phyloP scores from a whole-genome alignment of 2,329 filamentous ascomycete species.

The Clarireedia monteithiana region DNA sequence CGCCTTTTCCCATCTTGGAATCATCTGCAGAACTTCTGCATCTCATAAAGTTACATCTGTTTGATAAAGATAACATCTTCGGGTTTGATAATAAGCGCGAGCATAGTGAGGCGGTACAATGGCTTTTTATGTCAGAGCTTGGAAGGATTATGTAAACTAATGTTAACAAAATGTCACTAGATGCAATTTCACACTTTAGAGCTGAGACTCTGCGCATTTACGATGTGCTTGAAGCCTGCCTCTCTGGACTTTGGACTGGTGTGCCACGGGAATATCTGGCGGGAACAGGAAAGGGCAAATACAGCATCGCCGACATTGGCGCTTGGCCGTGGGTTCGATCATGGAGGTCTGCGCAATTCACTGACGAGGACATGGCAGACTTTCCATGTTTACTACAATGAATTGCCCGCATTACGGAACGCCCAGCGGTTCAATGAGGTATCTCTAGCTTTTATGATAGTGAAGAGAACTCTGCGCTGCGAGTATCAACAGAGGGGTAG shows the following conservation, averaged over 20 bases:
- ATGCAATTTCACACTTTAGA: conserved; percentile 42
- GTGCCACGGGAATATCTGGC: conserved; percentile 43
- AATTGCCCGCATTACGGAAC: conserved; percentile 41
- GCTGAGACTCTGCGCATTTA: conserved; percentile 45
- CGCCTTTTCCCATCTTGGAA: conserved; percentile 44
- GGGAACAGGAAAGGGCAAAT: conserved; percentile 45
- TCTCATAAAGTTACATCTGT: conserved; percentile 32
- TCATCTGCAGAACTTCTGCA: conserved; percentile 47
- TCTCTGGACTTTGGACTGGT: conserved; percentile 43
- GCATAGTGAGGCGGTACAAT: conserved; percentile 40
- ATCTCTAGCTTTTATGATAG: not conserved
- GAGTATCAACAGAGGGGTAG: not conserved
- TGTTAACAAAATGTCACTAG: conserved; percentile 1
- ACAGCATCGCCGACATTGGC: conserved; percentile 44
- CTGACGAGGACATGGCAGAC: conserved; percentile 39
- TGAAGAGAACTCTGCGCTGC: not conserved
- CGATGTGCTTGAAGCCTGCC: conserved; percentile 44
- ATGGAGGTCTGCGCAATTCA: conserved; percentile 37
- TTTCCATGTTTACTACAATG: conserved; percentile 46
- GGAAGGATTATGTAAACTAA: not conserved
- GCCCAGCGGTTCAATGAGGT: conserved; percentile 14
- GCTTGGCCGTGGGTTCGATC: conserved; percentile 42
- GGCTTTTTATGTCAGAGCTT: conserved; percentile 34
- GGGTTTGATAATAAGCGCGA: conserved; percentile 44
- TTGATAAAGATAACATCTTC: conserved; percentile 41